Conservation (phyloP, 441 rosid genomes). For the Dalechampia spathulata region DNA sequence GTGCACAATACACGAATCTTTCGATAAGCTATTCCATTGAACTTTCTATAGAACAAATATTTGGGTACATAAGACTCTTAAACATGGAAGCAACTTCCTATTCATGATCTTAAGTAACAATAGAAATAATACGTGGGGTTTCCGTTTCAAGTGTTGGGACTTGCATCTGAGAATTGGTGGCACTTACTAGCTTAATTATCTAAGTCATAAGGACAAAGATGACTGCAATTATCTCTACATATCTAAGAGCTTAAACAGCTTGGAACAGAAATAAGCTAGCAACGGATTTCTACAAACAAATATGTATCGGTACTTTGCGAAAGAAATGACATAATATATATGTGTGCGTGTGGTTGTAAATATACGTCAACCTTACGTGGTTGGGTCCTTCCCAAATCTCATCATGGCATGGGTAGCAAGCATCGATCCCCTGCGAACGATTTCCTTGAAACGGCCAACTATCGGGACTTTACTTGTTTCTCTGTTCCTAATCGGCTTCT, state of each 20-base stretch:
- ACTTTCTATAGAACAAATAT: too few species aligned
- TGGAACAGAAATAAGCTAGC: neutral
- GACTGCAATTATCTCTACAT: neutral
- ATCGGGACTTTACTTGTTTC: constrained; percentile 49
- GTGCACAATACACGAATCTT: too few species aligned
- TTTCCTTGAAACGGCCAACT: constrained; percentile 52
- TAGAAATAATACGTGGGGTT: too few species aligned
- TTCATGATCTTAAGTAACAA: too few species aligned
- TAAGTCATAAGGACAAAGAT: too few species aligned
- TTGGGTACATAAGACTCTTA: too few species aligned
- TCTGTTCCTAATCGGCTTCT: constrained; percentile 60
- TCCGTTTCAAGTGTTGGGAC: too few species aligned
- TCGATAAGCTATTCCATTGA: too few species aligned
- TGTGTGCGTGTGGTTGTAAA: too few species aligned
- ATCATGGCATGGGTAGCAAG: constrained; percentile 81
- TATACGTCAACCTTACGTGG: constrained; percentile 13
- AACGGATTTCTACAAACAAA: neutral
- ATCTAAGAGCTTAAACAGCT: neutral
- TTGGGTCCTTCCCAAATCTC: constrained; percentile 82
- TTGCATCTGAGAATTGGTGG: too few species aligned
- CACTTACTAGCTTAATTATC: too few species aligned
- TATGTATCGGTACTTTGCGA: neutral
- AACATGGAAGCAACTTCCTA: too few species aligned
- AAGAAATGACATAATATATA: neutral
- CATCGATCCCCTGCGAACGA: constrained; percentile 70